Conservation (phyloP, 2,329 filamentous ascomycete genomes). For the Paraconiothyrium sp. region DNA sequence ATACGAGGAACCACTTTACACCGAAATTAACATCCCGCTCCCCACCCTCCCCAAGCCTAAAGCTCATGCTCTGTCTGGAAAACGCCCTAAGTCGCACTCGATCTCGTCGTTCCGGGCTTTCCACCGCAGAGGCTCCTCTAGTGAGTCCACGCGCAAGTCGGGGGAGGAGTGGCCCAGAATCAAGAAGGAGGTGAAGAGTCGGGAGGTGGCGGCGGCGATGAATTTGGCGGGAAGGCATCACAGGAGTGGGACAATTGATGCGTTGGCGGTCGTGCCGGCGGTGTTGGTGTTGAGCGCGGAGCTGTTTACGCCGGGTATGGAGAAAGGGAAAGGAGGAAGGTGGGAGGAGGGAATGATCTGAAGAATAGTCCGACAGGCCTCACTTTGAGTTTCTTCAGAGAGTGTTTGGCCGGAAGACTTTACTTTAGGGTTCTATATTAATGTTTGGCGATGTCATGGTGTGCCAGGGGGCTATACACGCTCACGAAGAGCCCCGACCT, state of each 20-base stretch:
- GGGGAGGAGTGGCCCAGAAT: slow-evolving; percentile 33
- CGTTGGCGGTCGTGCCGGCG: slow-evolving; percentile 47
- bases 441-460: too few relatives aligned
- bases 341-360: slow-evolving; percentile 38
- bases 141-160: slow-evolving; percentile 21
- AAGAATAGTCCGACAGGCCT: neutral
- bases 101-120: slow-evolving; percentile 37
- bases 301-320: slow-evolving; percentile 44
- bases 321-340: slow-evolving; percentile 24
- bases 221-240: slow-evolving; percentile 32
- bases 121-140: slow-evolving; percentile 30
- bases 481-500: too few relatives aligned
- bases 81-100: slow-evolving; percentile 33
- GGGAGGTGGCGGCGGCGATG: slow-evolving; percentile 37
- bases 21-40: slow-evolving; percentile 46
- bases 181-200: slow-evolving; percentile 34
- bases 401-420: too few relatives aligned
- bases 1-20: slow-evolving; percentile 41
- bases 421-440: too few relatives aligned
- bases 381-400: too few relatives aligned
- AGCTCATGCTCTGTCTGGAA: slow-evolving; percentile 13
- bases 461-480: too few relatives aligned
- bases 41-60: slow-evolving; percentile 31
- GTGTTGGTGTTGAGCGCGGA: slow-evolving; percentile 47
- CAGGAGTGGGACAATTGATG: slow-evolving; percentile 40